These are phyloP conservation scores for Pleurotus tuoliensis DNA, from an alignment of 768 basidiomycete species.

Conservation along the genomic window DNA sequence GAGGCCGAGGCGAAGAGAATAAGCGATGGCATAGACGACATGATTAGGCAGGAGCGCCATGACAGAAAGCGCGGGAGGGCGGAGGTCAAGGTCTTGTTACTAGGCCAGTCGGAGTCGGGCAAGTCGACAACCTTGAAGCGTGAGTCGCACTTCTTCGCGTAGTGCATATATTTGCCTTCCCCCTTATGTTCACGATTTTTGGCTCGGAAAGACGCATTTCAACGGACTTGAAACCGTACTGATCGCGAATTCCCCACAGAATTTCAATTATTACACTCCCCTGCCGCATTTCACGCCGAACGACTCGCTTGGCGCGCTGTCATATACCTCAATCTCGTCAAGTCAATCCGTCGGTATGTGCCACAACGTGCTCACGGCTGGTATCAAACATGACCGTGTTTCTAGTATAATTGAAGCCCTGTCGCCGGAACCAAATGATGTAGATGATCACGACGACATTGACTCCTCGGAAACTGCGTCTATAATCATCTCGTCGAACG, in stretches of 20 bases:
- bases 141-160: slow-evolving; percentile 39
- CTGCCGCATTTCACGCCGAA: slow-evolving; percentile 73
- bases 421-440: slow-evolving; percentile 55
- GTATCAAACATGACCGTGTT: slow-evolving; percentile 13
- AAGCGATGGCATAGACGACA: slow-evolving; percentile 77
- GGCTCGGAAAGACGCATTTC: not conserved
- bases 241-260: slow-evolving; percentile 39
- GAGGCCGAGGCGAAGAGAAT: slow-evolving; percentile 71
- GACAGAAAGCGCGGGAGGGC: slow-evolving; percentile 51
- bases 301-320: slow-evolving; percentile 84
- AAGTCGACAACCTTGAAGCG: slow-evolving; percentile 88
- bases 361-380: slow-evolving; percentile 11
- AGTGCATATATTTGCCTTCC: not conserved
- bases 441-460: slow-evolving; percentile 56
- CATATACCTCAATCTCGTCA: slow-evolving; percentile 84
- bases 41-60: slow-evolving; percentile 62
- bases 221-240: slow-evolving; percentile 4
- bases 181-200: not conserved
- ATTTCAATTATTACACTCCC: slow-evolving; percentile 79
- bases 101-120: slow-evolving; percentile 87
- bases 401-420: slow-evolving; percentile 71
- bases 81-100: slow-evolving; percentile 72
- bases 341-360: slow-evolving; percentile 68
- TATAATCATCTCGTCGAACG: slow-evolving; percentile 47
- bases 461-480: slow-evolving; percentile 48